phyloP scores from a whole-genome alignment of 2,329 filamentous ascomycete genomes.

The Paraconiothyrium sp. region DNA sequence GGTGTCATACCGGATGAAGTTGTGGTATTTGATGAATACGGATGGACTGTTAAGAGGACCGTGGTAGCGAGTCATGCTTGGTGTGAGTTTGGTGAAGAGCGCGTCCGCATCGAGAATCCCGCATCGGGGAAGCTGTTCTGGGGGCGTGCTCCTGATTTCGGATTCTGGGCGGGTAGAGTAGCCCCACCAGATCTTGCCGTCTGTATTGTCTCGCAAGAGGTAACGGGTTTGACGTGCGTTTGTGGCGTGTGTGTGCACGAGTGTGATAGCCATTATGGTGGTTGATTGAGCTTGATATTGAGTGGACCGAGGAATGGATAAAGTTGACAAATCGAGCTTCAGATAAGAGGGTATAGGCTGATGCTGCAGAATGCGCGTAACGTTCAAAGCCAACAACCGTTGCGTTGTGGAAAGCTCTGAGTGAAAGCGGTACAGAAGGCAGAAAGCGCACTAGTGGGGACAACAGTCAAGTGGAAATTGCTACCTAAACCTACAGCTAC shows the following conservation, averaged over 20 bases:
- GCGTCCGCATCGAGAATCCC: not conserved
- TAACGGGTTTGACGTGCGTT: not conserved
- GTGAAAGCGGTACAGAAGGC: not conserved
- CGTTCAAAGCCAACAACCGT: not conserved
- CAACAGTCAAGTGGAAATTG: not conserved
- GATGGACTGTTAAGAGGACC: not conserved
- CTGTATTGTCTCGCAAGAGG: not conserved
- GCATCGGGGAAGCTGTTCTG: not conserved
- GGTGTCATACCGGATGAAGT: not conserved
- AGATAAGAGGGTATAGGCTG: not conserved
- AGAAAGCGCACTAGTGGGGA: not conserved
- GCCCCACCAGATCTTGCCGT: conserved; percentile 1
- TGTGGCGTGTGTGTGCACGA: not conserved
- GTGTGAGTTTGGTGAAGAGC: not conserved
- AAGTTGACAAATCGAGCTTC: not conserved
- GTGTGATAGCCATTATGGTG: not conserved
- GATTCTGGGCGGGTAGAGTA: not conserved
- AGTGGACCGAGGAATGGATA: not conserved
- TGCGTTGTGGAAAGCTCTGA: not conserved
- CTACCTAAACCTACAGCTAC: not conserved
- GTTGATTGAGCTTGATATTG: not conserved
- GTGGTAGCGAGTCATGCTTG: not conserved
- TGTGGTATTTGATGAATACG: conserved; percentile 6
- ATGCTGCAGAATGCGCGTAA: not conserved
- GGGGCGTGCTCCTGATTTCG: not conserved